Conservation (phyloP, 202 grass and related monocot species). For the Elaeis oleifera region DNA sequence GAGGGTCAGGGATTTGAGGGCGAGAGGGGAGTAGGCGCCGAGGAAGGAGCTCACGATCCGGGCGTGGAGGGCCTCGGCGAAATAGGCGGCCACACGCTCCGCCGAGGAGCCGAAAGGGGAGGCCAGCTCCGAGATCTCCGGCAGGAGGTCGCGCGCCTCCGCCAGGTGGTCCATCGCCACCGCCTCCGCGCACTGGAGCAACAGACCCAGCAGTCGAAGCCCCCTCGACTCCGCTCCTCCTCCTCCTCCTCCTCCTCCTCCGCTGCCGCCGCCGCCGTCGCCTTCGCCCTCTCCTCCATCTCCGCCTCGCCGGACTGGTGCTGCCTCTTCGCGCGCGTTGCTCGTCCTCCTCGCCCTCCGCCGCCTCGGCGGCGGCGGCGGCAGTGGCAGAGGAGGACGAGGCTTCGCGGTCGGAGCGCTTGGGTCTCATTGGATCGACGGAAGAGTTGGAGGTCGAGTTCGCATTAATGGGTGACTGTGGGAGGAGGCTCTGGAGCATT, state of each 20-base stretch:
- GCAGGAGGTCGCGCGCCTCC: conserved; percentile 64
- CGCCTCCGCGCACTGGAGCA: conserved; percentile 73
- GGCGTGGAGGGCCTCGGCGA: conserved; percentile 64
- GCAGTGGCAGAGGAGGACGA: background rate
- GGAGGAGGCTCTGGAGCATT: conserved; percentile 53
- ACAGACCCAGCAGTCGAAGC: conserved; percentile 45
- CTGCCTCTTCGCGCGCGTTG: conserved; percentile 15
- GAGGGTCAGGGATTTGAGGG: conserved; percentile 15
- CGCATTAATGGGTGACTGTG: conserved; percentile 25
- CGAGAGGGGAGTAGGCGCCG: conserved; percentile 57
- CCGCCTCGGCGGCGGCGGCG: conserved; percentile 13
- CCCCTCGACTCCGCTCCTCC: conserved; percentile 35
- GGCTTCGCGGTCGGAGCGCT: conserved; percentile 2
- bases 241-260: background rate
- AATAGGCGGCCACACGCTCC: conserved; percentile 82
- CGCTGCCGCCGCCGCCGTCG: background rate
- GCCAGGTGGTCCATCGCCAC: conserved; percentile 47
- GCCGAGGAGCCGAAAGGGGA: conserved; percentile 75
- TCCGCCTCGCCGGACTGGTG: conserved; percentile 20
- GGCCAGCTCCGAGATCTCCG: conserved; percentile 67
- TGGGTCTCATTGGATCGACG: background rate
- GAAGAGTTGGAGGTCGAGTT: background rate
- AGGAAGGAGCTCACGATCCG: conserved; percentile 73
- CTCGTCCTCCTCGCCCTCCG: conserved; percentile 32
- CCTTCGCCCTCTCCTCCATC: background rate